phyloP scores from a whole-genome alignment of 176 grass and related monocot genomes.

The Aegilops tauschii region DNA sequence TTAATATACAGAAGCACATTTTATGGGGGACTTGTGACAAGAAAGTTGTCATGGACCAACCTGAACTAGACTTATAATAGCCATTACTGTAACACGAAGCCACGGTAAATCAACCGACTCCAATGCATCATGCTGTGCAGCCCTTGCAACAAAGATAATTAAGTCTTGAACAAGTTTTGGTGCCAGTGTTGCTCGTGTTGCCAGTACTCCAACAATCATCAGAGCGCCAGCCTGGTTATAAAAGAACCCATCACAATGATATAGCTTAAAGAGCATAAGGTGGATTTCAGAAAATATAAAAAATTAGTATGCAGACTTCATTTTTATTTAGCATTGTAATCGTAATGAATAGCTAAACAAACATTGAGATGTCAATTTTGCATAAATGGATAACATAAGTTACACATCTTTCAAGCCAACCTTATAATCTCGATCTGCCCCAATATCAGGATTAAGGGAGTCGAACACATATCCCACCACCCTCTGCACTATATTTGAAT shows the following conservation, averaged over 20 bases:
- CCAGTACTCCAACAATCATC: conserved; percentile 84
- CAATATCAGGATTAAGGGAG: conserved; percentile 70
- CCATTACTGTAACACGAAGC: conserved; percentile 86
- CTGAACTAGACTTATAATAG: conserved; percentile 89
- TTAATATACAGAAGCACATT: background rate
- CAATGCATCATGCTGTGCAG: conserved; percentile 59
- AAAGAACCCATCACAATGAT: conserved; percentile 18
- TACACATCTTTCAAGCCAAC: conserved; percentile 25
- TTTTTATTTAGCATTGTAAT: background rate
- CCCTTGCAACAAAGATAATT: conserved; percentile 64
- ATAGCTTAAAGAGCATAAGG: background rate
- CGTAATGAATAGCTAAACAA: background rate
- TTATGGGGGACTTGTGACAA: conserved; percentile 8
- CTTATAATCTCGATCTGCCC: conserved; percentile 70
- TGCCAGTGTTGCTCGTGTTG: conserved; percentile 61
- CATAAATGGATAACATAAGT: background rate
- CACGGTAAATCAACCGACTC: conserved; percentile 76
- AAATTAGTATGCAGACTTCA: background rate
- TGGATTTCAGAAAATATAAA: conserved; percentile 8
- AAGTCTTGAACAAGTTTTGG: conserved; percentile 80
- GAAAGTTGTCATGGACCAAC: conserved; percentile 32
- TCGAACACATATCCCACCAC: conserved; percentile 82
- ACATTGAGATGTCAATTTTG: background rate
- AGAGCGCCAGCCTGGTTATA: conserved; percentile 70
- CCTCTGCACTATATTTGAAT: conserved; percentile 77